Percentiles rank a stretch among this genome's conserved stretches.
Evolutionary conservation across 106 monocot genomes (phyloP).

Genomic region (Phalaenopsis equestris): DNA sequence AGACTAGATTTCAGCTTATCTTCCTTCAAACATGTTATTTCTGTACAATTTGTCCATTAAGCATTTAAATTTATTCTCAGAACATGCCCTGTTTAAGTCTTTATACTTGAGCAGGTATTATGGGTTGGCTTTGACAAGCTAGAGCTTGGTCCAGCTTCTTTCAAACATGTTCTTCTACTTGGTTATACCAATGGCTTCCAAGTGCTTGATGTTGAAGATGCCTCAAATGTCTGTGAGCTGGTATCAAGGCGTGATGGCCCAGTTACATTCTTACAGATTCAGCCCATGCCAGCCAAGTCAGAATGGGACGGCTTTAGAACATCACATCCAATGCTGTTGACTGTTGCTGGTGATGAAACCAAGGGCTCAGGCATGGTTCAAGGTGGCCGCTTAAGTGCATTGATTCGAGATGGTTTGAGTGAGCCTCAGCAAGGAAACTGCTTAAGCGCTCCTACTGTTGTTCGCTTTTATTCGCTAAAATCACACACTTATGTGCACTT

Average conservation of each 20-base stretch:
- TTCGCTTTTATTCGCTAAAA: slow-evolving; percentile 87
- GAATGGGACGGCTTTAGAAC: slow-evolving; percentile 63
- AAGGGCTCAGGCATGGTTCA: slow-evolving; percentile 77
- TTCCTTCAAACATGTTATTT: not conserved
- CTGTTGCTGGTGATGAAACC: slow-evolving; percentile 93
- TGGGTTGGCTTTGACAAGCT: slow-evolving; percentile 96
- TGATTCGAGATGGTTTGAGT: slow-evolving; percentile 47
- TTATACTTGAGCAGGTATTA: slow-evolving; percentile 46
- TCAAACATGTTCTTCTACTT: slow-evolving; percentile 73
- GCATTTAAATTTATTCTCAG: not conserved
- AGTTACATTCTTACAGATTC: slow-evolving; percentile 91
- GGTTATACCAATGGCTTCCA: slow-evolving; percentile 95
- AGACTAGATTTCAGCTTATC: slow-evolving; percentile 32
- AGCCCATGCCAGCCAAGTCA: slow-evolving; percentile 38
- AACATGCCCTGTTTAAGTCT: not conserved
- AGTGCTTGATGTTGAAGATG: slow-evolving; percentile 95
- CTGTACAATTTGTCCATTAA: not conserved
- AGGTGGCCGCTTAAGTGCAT: slow-evolving; percentile 75
- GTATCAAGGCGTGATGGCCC: slow-evolving; percentile 94
- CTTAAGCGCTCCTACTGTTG: slow-evolving; percentile 67
- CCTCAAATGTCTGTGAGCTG: slow-evolving; percentile 86
- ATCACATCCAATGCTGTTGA: slow-evolving; percentile 80
- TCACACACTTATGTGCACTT: slow-evolving; percentile 84
- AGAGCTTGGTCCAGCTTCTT: slow-evolving; percentile 54
- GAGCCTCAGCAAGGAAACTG: slow-evolving; percentile 45